Evolutionary conservation across 106 monocot species (phyloP).

Genomic region (Triglochin maritima): DNA sequence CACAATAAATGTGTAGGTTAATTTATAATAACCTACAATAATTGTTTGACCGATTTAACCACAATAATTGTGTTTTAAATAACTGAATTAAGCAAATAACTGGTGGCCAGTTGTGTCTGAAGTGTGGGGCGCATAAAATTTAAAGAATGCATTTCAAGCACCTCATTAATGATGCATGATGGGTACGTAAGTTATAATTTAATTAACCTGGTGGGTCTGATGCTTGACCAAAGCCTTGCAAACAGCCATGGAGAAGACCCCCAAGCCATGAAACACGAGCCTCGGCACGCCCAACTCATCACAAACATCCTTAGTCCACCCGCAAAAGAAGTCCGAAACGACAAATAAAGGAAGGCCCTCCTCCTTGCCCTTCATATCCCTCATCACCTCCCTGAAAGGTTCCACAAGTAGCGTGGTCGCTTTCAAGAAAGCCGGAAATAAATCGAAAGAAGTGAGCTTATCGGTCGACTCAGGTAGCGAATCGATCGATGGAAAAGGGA

Average conservation of each 20-base stretch:
- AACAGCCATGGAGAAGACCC: slow-evolving; percentile 29
- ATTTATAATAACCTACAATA: no score
- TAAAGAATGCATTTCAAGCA: no score
- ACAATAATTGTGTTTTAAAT: no score
- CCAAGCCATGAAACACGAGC: slow-evolving; percentile 46
- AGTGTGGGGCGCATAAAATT: no score
- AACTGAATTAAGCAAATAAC: no score
- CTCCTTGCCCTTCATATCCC: not conserved
- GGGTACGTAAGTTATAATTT: no score
- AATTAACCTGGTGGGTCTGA: not conserved
- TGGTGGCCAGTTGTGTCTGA: no score
- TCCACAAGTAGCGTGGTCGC: slow-evolving; percentile 6
- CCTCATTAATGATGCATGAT: no score
- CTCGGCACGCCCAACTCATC: slow-evolving; percentile 23
- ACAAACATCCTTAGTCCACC: slow-evolving; percentile 23
- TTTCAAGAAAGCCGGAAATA: slow-evolving; percentile 6
- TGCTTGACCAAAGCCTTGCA: slow-evolving; percentile 9
- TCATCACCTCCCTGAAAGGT: slow-evolving; percentile 5
- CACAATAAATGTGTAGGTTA: no score
- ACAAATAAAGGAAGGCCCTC: slow-evolving; percentile 15
- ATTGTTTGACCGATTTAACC: no score
- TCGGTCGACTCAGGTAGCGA: slow-evolving; percentile 21
- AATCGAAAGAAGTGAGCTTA: slow-evolving; percentile 9
- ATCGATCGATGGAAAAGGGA: slow-evolving; percentile 12
- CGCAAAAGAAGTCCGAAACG: slow-evolving; percentile 34